Evolutionary conservation across 805 yeast species (phyloP), one percentile per base, ranked within the genome.

Genomic region (Pichia membranifaciens): DNA sequence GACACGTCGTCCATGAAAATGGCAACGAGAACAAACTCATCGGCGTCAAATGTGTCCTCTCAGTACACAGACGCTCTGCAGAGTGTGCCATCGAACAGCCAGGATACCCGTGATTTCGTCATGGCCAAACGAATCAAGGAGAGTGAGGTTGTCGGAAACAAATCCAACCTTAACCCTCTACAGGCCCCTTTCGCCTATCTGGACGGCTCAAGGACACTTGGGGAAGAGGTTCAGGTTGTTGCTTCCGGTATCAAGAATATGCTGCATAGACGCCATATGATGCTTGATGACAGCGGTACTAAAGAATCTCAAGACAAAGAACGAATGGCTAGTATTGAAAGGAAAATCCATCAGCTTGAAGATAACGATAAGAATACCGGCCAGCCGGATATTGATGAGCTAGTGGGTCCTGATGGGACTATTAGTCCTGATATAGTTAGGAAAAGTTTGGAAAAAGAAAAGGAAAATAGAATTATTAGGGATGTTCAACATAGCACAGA

Each of bases 91-190:
- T 15, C 43, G 17, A 16, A 18, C 25, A 25, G 28, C 16, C 13
- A 9, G 13, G 38, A 41, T 22, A 3, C 32, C 3, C 13, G 36
- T 9, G 49, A 46, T n/a, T 46, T 25, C 38, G 22, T 43, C 16
- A 42, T 49, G 46, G 51, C 51, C 5, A 41, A 40, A 29, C 33
- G 51, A 17, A 23, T 45, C 9, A 41, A 44, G 21, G 37, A 49
- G 15, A 28, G 39, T 25, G 50, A 49, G 45, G 21, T 48, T 18
- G 34, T 48, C 15, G 40, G 33, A 15, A 48, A 48, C n/a, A 31
- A 40, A 31, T 22, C 43, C 16, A 40, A 15, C 8, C 28, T 48
- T 13, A 48, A 48, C 36, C 50, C 50, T 10, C 28, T 47, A 40
- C 43, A 43, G 36, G 47, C 50, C 4, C 47, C 50, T 4, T 47